Percentiles rank a stretch among this genome's conserved stretches.
Conservation (phyloP, 306 rosid genomes). For the Acacia melanoxylon region DNA sequence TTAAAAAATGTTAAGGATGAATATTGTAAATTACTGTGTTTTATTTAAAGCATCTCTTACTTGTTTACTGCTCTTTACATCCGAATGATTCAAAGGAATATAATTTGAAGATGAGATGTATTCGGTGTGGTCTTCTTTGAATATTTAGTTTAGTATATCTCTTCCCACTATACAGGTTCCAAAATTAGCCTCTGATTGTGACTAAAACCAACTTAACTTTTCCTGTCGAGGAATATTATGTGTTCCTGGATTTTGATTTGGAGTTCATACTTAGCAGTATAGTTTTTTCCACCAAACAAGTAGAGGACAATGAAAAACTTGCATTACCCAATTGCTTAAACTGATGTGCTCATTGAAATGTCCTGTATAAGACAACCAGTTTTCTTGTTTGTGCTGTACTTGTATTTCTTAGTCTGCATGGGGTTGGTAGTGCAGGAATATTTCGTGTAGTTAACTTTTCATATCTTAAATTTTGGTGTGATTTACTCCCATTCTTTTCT, state of each 20-base stretch:
- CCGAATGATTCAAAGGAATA: neutral
- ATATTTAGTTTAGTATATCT: neutral
- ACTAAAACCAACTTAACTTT: neutral
- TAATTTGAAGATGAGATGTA: constrained; percentile 1
- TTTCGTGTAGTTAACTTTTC: constrained; percentile 18
- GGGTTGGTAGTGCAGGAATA: neutral
- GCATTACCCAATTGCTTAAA: neutral
- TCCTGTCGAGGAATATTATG: neutral
- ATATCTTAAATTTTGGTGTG: constrained; percentile 6
- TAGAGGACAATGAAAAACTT: constrained; percentile 4
- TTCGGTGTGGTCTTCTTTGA: neutral
- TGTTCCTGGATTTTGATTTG: neutral
- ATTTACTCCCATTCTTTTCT: neutral
- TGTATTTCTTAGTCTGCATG: constrained; percentile 1
- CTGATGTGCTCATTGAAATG: neutral
- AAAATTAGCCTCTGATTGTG: neutral
- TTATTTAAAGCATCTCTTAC: neutral
- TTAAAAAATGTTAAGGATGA: neutral
- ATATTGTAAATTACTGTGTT: neutral
- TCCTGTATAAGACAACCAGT: neutral
- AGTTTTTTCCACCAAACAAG: constrained; percentile 1
- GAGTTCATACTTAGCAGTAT: neutral
- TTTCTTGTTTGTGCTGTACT: neutral
- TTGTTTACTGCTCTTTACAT: neutral
- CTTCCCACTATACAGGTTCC: neutral